These are phyloP conservation scores for Odontarrhena argentea DNA, from an alignment of 345 rosid species.

Conservation along the genomic window DNA sequence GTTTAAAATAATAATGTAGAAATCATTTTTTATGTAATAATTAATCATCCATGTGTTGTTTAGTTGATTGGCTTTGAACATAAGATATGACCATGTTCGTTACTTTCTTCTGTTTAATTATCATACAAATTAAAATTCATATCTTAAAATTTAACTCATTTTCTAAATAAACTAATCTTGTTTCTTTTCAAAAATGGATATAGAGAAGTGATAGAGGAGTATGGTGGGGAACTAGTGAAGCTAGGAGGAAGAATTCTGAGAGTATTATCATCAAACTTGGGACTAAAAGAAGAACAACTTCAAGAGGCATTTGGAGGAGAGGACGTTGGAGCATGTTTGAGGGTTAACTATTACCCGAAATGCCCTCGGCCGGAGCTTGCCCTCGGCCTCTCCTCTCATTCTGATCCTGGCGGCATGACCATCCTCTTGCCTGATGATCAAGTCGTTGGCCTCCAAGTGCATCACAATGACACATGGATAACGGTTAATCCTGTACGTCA, in stretches of 20 bases:
- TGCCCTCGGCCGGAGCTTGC: conserved; percentile 90
- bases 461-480: conserved; percentile 59
- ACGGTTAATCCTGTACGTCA: conserved; percentile 74
- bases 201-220: conserved; percentile 75
- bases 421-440: conserved; percentile 71
- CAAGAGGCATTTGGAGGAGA: conserved; percentile 79
- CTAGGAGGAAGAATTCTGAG: conserved; percentile 63
- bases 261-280: conserved; percentile 67
- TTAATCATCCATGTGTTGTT: background rate
- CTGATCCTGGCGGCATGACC: conserved; percentile 94
- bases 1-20: background rate
- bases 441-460: conserved; percentile 82
- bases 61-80: background rate
- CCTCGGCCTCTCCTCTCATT: conserved; percentile 82
- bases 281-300: conserved; percentile 55
- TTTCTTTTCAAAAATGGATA: background rate
- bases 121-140: no score
- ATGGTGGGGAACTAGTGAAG: conserved; percentile 59
- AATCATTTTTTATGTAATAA: background rate
- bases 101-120: no score
- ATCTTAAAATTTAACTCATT: background rate
- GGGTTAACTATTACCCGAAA: conserved; percentile 84
- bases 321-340: conserved; percentile 66
- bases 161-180: background rate
- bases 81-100: background rate